Evolutionary conservation across 306 rosid genomes (phyloP).

Genomic region (Hylodesmum podocarpum): DNA sequence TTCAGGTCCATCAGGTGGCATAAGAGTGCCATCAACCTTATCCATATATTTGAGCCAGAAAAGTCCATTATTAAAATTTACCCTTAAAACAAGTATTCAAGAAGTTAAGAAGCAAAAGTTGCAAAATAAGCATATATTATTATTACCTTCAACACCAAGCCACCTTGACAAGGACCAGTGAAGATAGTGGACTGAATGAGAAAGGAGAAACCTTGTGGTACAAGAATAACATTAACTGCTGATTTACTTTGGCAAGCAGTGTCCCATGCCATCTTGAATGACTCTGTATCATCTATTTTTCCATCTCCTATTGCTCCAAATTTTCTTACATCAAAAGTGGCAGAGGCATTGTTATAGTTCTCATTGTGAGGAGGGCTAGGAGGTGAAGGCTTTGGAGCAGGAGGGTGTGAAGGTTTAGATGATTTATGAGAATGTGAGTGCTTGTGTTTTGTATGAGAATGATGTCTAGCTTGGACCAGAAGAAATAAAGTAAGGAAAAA

Average conservation of each 20-base stretch:
- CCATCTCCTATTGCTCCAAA: slow-evolving; percentile 90
- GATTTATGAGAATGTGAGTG: slow-evolving; percentile 51
- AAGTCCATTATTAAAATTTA: slow-evolving; percentile 3
- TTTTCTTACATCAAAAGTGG: slow-evolving; percentile 52
- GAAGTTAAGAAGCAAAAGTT: background rate
- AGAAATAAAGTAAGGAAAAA: slow-evolving; percentile 38
- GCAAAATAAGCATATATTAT: slow-evolving; percentile 38
- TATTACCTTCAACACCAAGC: slow-evolving; percentile 62
- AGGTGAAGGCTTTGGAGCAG: slow-evolving; percentile 36
- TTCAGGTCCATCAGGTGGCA: slow-evolving; percentile 95
- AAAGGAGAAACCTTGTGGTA: slow-evolving; percentile 63
- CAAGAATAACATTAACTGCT: slow-evolving; percentile 42
- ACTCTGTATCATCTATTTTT: slow-evolving; percentile 61
- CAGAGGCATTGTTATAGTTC: slow-evolving; percentile 22
- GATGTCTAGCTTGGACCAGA: slow-evolving; percentile 64
- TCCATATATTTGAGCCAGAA: slow-evolving; percentile 14
- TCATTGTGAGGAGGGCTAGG: slow-evolving; percentile 39
- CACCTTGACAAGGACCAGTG: slow-evolving; percentile 83
- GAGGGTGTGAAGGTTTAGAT: slow-evolving; percentile 42
- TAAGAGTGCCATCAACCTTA: slow-evolving; percentile 75
- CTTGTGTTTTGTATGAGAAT: slow-evolving; percentile 53
- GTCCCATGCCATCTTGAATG: slow-evolving; percentile 96
- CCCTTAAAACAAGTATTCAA: background rate
- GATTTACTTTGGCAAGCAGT: slow-evolving; percentile 67
- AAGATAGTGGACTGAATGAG: slow-evolving; percentile 74